phyloP scores from a whole-genome alignment of 176 grass and related monocot genomes.

The Juncus inflexus region DNA sequence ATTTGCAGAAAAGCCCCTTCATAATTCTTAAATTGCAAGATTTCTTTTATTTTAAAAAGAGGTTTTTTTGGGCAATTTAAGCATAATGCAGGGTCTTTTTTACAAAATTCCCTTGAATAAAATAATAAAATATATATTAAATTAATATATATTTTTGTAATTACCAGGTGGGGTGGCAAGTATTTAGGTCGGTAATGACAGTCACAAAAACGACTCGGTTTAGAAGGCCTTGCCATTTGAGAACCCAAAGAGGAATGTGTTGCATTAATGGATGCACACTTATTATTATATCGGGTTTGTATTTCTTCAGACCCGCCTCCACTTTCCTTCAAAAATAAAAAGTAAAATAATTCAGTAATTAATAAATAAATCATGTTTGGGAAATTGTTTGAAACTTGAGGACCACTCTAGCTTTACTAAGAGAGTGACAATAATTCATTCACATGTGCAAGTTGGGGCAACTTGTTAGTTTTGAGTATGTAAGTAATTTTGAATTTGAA shows the following conservation, averaged over 20 bases:
- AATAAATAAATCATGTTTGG: neutral
- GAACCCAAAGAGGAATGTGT: conserved; percentile 95
- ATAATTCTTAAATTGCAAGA: too few species aligned
- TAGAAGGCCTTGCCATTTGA: conserved; percentile 97
- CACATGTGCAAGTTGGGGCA: neutral
- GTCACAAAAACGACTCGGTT: conserved; percentile 82
- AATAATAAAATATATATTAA: neutral
- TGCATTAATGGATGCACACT: conserved; percentile 99
- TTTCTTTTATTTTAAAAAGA: neutral
- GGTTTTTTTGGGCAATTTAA: neutral
- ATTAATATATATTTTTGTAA: neutral
- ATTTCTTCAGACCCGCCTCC: conserved; percentile 98
- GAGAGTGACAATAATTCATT: conserved; percentile 18
- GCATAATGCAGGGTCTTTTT: too few species aligned
- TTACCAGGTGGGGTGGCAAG: conserved; percentile 92
- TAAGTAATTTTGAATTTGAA: neutral
- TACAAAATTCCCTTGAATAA: neutral
- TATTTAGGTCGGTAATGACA: conserved; percentile 96
- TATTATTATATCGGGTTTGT: conserved; percentile 99
- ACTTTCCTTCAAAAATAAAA: conserved; percentile 64
- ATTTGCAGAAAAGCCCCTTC: too few species aligned
- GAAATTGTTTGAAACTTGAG: too few species aligned
- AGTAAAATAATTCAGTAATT: conserved; percentile 9
- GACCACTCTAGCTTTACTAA: neutral
- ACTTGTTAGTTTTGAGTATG: neutral